These are phyloP conservation scores for Thraustotheca clavata DNA, from an alignment of 352 stramenopile species.

Conservation along the genomic window DNA sequence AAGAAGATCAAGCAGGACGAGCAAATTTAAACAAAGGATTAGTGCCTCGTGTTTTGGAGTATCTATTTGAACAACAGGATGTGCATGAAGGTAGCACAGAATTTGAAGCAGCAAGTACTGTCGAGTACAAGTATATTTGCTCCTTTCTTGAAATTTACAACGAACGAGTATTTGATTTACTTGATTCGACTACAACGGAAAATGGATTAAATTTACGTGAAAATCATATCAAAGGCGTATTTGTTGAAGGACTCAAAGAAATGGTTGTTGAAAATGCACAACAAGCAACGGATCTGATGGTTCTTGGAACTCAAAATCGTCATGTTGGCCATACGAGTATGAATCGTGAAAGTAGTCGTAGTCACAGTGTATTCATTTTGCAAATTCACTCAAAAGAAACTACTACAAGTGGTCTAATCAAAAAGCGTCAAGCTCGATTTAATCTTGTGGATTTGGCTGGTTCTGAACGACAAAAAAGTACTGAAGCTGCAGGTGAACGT, in stretches of 20 bases:
- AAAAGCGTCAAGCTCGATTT: slow-evolving; percentile 83
- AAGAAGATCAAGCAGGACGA: slow-evolving; percentile 55
- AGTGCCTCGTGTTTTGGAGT: slow-evolving; percentile 76
- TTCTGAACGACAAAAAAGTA: slow-evolving; percentile 94
- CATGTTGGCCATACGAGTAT: slow-evolving; percentile 75
- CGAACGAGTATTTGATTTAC: slow-evolving; percentile 89
- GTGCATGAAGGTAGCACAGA: background rate
- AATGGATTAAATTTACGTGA: slow-evolving; percentile 59
- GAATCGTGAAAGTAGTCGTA: slow-evolving; percentile 79
- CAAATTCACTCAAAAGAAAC: slow-evolving; percentile 82
- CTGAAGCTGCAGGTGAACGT: slow-evolving; percentile 90
- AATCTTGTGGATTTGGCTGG: slow-evolving; percentile 97
- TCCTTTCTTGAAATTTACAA: slow-evolving; percentile 96
- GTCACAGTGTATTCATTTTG: slow-evolving; percentile 85
- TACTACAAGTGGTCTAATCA: slow-evolving; percentile 44
- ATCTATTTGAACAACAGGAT: slow-evolving; percentile 49
- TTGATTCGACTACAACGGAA: slow-evolving; percentile 45
- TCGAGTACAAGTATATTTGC: slow-evolving; percentile 44
- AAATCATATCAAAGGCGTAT: slow-evolving; percentile 64
- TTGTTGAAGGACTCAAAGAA: slow-evolving; percentile 67
- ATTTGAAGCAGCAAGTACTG: slow-evolving; percentile 58
- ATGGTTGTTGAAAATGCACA: slow-evolving; percentile 51
- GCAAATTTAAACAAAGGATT: slow-evolving; percentile 49
- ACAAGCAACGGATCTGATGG: slow-evolving; percentile 68
- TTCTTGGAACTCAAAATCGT: slow-evolving; percentile 58